Conservation (phyloP, 345 rosid species). For the Nephelium lappaceum region DNA sequence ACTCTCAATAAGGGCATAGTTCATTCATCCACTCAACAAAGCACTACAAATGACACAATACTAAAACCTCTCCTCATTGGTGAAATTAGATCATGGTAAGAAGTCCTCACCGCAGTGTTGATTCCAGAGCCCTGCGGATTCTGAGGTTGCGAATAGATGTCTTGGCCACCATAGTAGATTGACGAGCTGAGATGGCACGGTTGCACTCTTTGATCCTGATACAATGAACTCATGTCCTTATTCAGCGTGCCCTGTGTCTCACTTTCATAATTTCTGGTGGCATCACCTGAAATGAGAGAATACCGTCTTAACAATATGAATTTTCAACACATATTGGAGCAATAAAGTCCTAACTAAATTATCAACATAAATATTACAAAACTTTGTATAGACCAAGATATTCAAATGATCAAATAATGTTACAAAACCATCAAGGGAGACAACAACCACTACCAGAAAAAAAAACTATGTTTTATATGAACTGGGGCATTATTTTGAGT, state of each 20-base stretch:
- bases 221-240: slow-evolving; percentile 39
- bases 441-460: neutral
- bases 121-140: slow-evolving; percentile 42
- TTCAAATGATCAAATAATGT: too few relatives aligned
- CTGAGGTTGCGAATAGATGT: slow-evolving; percentile 48
- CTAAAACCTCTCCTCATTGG: neutral
- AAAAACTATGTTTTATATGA: neutral
- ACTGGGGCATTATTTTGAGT: neutral
- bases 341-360: neutral
- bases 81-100: neutral
- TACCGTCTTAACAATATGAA: neutral
- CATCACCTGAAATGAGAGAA: slow-evolving; percentile 37
- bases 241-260: slow-evolving; percentile 34
- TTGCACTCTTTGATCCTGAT: slow-evolving; percentile 61
- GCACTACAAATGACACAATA: neutral
- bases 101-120: slow-evolving; percentile 53
- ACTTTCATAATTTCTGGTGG: slow-evolving; percentile 33
- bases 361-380: neutral
- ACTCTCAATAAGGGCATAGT: neutral
- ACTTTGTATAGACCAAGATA: too few relatives aligned
- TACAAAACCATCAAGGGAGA: neutral
- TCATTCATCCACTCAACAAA: neutral
- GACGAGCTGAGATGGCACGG: slow-evolving; percentile 84
- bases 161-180: slow-evolving; percentile 85
- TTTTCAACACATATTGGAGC: neutral